These are phyloP conservation scores for Mycena alexandri DNA, from an alignment of 768 basidiomycete genomes.

Conservation along the genomic window DNA sequence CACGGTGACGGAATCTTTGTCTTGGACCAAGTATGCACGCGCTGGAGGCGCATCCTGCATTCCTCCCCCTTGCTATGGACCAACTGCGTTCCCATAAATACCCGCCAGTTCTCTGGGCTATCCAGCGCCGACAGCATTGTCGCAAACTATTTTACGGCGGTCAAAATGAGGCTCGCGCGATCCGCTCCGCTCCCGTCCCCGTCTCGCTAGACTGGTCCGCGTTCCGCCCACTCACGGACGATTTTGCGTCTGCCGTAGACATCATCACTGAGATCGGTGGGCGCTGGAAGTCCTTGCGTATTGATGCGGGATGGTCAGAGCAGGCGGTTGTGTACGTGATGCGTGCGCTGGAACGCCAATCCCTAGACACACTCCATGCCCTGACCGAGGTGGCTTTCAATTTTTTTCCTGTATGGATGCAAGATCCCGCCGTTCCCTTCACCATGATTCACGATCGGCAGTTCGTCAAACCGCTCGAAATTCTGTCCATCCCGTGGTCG, in stretches of 20 bases:
- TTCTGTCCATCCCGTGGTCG: neutral
- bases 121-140: neutral
- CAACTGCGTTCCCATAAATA: neutral
- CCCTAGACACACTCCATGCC: neutral
- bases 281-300: neutral
- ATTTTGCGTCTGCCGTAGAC: neutral
- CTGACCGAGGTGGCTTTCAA: neutral
- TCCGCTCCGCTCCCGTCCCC: slow-evolving; percentile 1
- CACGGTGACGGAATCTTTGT: neutral
- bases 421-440: neutral
- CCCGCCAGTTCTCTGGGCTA: neutral
- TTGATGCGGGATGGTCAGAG: neutral
- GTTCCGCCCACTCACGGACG: neutral
- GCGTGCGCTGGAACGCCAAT: neutral
- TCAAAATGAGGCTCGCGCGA: neutral
- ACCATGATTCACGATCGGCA: neutral
- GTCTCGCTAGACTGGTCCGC: neutral
- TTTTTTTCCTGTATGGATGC: neutral
- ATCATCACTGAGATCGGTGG: neutral
- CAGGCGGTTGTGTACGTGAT: neutral
- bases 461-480: neutral
- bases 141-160: neutral
- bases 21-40: neutral
- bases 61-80: neutral
- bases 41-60: neutral